Evolutionary conservation across 148 eudicot genomes (phyloP).

Genomic region (Silene latifolia): DNA sequence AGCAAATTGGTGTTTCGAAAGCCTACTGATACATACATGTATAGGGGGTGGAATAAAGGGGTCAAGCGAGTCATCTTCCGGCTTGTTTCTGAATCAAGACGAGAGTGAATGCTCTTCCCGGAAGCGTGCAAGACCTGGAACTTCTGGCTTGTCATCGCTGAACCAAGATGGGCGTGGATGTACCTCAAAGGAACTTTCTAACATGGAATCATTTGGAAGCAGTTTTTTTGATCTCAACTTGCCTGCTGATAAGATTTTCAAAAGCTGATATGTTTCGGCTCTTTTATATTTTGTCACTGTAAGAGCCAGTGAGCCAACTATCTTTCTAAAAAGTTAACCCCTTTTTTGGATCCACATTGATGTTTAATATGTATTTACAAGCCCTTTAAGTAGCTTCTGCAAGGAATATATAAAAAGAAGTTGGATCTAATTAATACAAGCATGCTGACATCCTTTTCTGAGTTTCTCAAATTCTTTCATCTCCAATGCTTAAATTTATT

Average conservation of each 20-base stretch:
- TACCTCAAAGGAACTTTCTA: constrained; percentile 28
- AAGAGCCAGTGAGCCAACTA: not conserved
- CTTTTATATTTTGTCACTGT: constrained; percentile 6
- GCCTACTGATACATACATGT: constrained; percentile 32
- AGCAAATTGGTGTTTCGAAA: constrained; percentile 24
- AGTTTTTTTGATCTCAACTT: constrained; percentile 40
- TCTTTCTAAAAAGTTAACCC: not conserved
- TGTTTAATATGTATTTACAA: constrained; percentile 16
- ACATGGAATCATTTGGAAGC: constrained; percentile 28
- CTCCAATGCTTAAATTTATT: not conserved
- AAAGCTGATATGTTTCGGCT: constrained; percentile 17
- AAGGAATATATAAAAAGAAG: constrained; percentile 4
- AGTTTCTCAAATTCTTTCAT: not conserved
- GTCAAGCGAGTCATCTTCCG: constrained; percentile 28
- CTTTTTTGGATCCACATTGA: constrained; percentile 8
- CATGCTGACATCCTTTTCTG: not conserved
- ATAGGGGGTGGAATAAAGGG: constrained; percentile 35
- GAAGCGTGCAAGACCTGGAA: constrained; percentile 29
- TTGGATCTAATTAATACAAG: not conserved
- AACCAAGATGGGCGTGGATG: constrained; percentile 31
- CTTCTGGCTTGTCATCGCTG: constrained; percentile 28
- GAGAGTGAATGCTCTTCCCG: constrained; percentile 37
- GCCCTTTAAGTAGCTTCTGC: constrained; percentile 16
- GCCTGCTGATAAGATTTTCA: constrained; percentile 35
- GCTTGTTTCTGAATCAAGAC: constrained; percentile 32